Percentiles rank a stretch among this genome's conserved stretches.
Conservation (phyloP, 2,329 filamentous ascomycete species). For the Cordyceps pruinosa region DNA sequence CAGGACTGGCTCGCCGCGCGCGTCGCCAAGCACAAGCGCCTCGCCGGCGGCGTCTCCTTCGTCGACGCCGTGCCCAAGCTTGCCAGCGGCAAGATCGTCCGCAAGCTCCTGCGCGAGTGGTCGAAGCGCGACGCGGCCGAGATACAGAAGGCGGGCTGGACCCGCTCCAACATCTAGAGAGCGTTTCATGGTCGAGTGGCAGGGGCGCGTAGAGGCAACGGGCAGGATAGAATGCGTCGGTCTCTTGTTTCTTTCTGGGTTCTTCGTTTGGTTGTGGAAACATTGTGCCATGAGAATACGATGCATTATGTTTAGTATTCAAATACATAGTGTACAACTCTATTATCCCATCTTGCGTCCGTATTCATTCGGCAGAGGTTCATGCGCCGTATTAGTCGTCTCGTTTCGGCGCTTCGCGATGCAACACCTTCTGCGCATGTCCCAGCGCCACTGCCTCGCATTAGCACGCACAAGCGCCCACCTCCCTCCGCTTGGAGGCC, state of each 20-base stretch:
- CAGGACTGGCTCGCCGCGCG: constrained; percentile 38
- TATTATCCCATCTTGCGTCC: neutral
- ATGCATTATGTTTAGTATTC: neutral
- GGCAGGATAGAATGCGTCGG: no score
- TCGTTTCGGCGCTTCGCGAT: neutral
- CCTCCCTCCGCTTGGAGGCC: neutral
- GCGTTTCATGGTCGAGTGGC: no score
- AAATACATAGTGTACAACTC: neutral
- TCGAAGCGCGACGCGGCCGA: constrained; percentile 43
- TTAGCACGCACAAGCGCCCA: neutral
- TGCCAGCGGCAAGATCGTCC: constrained; percentile 51
- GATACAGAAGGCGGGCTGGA: constrained; percentile 18
- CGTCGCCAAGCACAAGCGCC: constrained; percentile 45
- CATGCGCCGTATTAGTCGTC: neutral
- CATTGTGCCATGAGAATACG: neutral
- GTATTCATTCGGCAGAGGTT: neutral
- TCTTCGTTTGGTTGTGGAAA: no score
- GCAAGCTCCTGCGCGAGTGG: constrained; percentile 50
- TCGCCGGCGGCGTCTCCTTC: constrained; percentile 46
- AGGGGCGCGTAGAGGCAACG: no score
- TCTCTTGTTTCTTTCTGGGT: no score
- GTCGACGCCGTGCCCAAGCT: constrained; percentile 51
- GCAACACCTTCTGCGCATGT: constrained; percentile 23
- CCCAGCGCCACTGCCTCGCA: constrained; percentile 24
- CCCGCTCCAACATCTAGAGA: constrained; percentile 26